A percentile compares a stretch with the other conserved stretches of the same genome.
phyloP scores from a whole-genome alignment of 148 eudicot species.

The Diospyros lotus region DNA sequence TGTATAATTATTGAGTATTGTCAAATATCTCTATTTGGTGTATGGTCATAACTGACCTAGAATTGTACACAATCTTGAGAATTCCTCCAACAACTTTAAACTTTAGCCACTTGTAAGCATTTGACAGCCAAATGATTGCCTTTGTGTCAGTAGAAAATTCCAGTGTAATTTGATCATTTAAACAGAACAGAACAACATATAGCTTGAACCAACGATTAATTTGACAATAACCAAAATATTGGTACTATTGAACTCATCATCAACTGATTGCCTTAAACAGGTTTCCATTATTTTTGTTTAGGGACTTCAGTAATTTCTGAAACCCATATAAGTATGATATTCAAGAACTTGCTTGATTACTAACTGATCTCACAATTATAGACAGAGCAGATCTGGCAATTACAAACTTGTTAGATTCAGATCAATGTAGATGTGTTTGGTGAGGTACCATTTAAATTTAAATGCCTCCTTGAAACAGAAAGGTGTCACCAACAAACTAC shows the following conservation, averaged over 20 bases:
- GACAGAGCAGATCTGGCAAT: neutral
- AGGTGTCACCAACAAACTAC: conserved; percentile 48
- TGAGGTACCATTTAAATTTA: conserved; percentile 41
- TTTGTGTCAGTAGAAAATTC: neutral
- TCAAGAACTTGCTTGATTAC: neutral
- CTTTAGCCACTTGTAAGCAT: neutral
- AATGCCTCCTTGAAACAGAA: conserved; percentile 29
- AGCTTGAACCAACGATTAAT: neutral
- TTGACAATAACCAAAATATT: too few species aligned
- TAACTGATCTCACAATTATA: neutral
- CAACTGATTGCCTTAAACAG: too few species aligned
- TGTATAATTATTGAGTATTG: neutral
- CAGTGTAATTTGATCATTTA: neutral
- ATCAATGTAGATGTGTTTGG: conserved; percentile 22
- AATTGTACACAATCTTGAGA: neutral
- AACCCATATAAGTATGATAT: neutral
- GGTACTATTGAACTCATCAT: too few species aligned
- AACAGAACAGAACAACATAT: neutral
- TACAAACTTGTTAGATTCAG: neutral
- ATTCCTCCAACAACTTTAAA: neutral
- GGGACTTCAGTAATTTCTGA: neutral
- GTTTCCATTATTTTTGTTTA: neutral
- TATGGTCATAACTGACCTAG: neutral
- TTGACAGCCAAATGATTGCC: neutral
- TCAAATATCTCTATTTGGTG: neutral